Base-by-base conservation (phyloP, 768 basidiomycete genomes). In the Suillus paluster region DNA sequence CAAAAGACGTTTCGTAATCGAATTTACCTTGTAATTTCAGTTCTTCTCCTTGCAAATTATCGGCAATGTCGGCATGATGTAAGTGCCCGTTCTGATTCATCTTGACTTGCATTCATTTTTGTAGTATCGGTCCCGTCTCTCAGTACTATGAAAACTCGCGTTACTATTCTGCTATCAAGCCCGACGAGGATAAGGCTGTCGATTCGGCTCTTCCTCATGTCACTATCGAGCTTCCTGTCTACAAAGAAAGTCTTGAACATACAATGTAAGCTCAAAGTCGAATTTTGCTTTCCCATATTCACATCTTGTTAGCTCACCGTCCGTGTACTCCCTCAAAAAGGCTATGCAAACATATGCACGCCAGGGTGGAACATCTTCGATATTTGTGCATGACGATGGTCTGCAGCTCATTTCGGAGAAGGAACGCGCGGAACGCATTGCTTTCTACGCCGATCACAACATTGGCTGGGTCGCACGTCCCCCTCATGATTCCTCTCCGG, bases 261-360 rank as follows among this genome's bases (percentile, higher is more conserved):
- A 92, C 90, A 0, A 94, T 94, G 91, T 92, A 73, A 74, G 89
- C 79, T 10, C 27, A 27, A 44, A 19, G 17, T 55, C 23, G 6
- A 17, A 33, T 11, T n/a, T 15, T 34, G 10, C 7, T 7, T n/a
- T 8, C 11, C 23, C 50, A 46, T 23, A 23, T 44, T 17, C 41
- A 50, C 19, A 5, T 2, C 17, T 25, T 49, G 15, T 48, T 49
- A 89, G 89, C 59, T 76, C 84, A 1, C 91, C 91, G 0, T 89
- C 88, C 6, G 87, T 95, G 55, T 81, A 86, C 57, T 87, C 86
- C 1, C 70, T 94, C 64, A 93, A 93, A 71, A 86, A 86, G 72
- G 92, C 92, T 0, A 92, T 93, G 86, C 90, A 91, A 75, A 92
- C 91, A 1, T 92, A 94, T 71, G 91, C 92, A 1, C 81, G 92